Conservation (phyloP, 176 grass and related monocot genomes). For the Hordeum marinum region DNA sequence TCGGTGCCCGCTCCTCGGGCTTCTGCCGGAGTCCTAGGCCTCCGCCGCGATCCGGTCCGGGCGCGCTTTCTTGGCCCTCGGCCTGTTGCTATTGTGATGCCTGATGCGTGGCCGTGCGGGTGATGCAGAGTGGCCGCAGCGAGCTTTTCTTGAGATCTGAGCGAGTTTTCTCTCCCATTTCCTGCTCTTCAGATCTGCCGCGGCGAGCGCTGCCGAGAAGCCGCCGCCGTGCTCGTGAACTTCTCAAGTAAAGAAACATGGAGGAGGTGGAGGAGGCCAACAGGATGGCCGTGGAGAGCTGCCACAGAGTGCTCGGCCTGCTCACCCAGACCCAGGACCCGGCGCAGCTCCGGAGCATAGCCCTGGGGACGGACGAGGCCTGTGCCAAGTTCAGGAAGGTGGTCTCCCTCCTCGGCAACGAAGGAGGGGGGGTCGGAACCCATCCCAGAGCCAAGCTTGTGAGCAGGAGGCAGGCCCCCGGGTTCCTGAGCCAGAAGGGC, state of each 20-base stretch:
- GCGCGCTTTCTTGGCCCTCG: not conserved
- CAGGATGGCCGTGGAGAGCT: slow-evolving; percentile 64
- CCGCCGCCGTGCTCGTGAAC: not conserved
- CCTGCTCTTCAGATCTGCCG: slow-evolving; percentile 39
- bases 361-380: slow-evolving; percentile 52
- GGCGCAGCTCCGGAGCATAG: slow-evolving; percentile 41
- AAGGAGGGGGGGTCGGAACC: not conserved
- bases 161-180: not conserved
- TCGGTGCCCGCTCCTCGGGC: slow-evolving; percentile 16
- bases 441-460: slow-evolving; percentile 60
- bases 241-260: not conserved
- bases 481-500: slow-evolving; percentile 38
- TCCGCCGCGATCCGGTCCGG: slow-evolving; percentile 22
- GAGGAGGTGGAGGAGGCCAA: slow-evolving; percentile 78
- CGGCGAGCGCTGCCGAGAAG: not conserved
- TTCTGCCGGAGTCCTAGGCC: slow-evolving; percentile 7
- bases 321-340: slow-evolving; percentile 48
- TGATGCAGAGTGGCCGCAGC: not conserved
- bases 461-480: slow-evolving; percentile 21
- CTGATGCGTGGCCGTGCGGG: not conserved
- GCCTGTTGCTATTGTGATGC: not conserved
- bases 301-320: slow-evolving; percentile 66
- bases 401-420: slow-evolving; percentile 43
- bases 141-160: slow-evolving; percentile 31
- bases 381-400: slow-evolving; percentile 85